Conservation (phyloP, 495 filamentous ascomycete species). For the Podospora conica region DNA sequence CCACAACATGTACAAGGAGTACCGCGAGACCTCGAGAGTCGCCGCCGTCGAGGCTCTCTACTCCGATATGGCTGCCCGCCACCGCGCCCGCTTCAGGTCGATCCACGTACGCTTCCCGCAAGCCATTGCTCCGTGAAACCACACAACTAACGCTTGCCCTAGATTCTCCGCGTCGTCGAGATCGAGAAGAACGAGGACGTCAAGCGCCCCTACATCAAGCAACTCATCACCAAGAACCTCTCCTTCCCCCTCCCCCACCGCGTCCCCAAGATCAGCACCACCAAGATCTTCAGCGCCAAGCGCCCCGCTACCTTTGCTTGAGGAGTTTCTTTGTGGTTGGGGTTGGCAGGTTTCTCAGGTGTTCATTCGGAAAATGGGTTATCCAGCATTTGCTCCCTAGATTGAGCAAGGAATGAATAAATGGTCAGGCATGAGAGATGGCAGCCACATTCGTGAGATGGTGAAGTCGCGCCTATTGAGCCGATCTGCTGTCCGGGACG, state of each 20-base stretch:
- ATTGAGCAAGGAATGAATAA: conserved; percentile 37
- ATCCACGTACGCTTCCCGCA: conserved; percentile 70
- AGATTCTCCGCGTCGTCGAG: conserved; percentile 99
- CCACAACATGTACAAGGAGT: conserved; percentile 99
- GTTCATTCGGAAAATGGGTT: conserved; percentile 50
- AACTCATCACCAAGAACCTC: conserved; percentile 89
- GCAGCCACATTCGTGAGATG: background rate
- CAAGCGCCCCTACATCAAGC: conserved; percentile 98
- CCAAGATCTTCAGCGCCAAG: conserved; percentile 85
- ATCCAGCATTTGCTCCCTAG: conserved; percentile 44
- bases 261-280: conserved; percentile 65
- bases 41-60: conserved; percentile 96
- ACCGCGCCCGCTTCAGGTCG: conserved; percentile 94
- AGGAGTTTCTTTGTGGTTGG: conserved; percentile 37
- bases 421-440: conserved; percentile 23
- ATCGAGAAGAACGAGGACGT: conserved; percentile 85
- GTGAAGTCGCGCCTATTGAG: background rate
- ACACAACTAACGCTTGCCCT: conserved; percentile 26
- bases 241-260: conserved; percentile 99
- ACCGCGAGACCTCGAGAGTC: conserved; percentile 92
- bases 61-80: conserved; percentile 98
- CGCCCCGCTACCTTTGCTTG: conserved; percentile 83
- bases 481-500: background rate
- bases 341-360: conserved; percentile 48
- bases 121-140: background rate